phyloP scores from a whole-genome alignment of 495 filamentous ascomycete genomes.

The Penicillium canescens region DNA sequence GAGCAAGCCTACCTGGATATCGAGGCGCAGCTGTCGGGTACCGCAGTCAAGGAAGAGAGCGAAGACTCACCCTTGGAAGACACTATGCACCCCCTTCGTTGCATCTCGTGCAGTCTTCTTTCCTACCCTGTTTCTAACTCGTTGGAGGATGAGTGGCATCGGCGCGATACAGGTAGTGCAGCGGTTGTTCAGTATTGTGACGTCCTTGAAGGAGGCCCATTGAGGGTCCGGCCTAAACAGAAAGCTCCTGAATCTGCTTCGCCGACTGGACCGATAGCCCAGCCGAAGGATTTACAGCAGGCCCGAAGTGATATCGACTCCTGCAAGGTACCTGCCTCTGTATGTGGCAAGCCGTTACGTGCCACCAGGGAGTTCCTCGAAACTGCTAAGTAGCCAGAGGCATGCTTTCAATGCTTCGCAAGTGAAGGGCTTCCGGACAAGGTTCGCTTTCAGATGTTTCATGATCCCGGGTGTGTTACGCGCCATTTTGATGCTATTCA shows the following conservation, averaged over 20 bases:
- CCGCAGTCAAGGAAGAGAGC: conserved; percentile 2
- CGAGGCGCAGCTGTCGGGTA: too few relatives aligned
- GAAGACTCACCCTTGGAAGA: conserved; percentile 7
- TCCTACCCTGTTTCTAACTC: conserved; percentile 15
- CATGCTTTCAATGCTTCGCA: too few relatives aligned
- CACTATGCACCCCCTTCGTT: conserved; percentile 10
- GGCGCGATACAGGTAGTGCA: conserved; percentile 4
- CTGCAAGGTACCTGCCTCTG: too few relatives aligned
- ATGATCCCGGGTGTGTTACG: too few relatives aligned
- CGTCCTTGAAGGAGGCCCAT: conserved; percentile 15
- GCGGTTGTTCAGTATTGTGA: conserved; percentile 13
- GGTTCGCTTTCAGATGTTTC: too few relatives aligned
- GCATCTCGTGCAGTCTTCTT: conserved; percentile 12
- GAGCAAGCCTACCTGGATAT: too few relatives aligned
- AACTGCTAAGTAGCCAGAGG: too few relatives aligned
- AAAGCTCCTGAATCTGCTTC: conserved; percentile 3
- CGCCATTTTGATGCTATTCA: too few relatives aligned
- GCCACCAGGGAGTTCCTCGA: conserved; percentile 14
- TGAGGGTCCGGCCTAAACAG: conserved; percentile 10
- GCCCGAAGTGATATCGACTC: too few relatives aligned
- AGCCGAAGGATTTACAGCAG: too few relatives aligned
- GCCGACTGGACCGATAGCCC: not conserved
- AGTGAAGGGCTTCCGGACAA: too few relatives aligned
- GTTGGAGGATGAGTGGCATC: conserved; percentile 20
- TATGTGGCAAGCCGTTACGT: conserved; percentile 1